phyloP scores from a whole-genome alignment of 148 eudicot species.

The Rheum nobile region DNA sequence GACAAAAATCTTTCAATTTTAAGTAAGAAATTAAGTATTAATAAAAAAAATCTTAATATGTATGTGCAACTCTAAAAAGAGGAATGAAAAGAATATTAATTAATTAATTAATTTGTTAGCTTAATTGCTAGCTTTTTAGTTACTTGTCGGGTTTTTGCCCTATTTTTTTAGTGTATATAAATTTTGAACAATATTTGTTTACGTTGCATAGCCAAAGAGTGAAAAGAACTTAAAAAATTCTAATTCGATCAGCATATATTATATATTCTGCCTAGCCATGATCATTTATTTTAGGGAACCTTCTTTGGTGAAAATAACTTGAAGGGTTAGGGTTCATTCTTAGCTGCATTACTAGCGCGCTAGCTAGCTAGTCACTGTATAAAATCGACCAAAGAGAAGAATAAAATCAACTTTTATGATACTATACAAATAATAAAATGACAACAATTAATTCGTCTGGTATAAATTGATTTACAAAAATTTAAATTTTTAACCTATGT shows the following conservation, averaged over 20 bases:
- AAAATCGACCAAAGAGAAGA: not conserved
- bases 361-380: not conserved
- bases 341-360: not conserved
- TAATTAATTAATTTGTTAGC: too few species aligned
- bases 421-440: not conserved
- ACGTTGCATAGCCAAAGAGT: not conserved
- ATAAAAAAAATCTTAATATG: too few species aligned
- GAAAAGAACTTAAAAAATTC: not conserved
- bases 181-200: not conserved
- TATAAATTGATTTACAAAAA: too few species aligned
- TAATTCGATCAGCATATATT: not conserved
- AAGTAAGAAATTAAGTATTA: too few species aligned
- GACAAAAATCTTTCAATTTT: too few species aligned
- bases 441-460: too few species aligned
- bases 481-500: too few species aligned
- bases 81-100: too few species aligned
- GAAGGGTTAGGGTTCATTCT: not conserved
- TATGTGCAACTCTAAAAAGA: too few species aligned
- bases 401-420: not conserved
- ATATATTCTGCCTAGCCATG: not conserved
- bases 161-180: not conserved
- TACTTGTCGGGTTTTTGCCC: not conserved
- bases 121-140: not conserved
- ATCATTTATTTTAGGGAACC: not conserved
- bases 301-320: constrained; percentile 1